Base-by-base conservation (phyloP, 345 rosid genomes). In the Raphanus sativus region DNA sequence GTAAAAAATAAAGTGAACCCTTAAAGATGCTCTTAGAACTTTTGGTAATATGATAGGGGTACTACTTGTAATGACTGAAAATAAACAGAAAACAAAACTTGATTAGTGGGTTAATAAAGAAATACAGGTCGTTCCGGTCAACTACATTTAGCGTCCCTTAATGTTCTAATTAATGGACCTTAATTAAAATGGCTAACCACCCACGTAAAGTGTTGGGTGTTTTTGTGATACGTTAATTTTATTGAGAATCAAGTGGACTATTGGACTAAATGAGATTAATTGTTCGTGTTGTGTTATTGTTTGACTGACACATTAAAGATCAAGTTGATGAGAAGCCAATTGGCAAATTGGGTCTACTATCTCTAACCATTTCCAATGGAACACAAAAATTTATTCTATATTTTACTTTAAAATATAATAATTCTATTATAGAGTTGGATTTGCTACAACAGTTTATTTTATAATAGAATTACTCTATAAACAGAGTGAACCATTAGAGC, bases 81-180 rank as follows among this genome's bases (percentile, higher is more conserved):
- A 4, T 62, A 36, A 54, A 33, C 34, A 17, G n/a, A 55, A 26
- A 5, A 52, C 16, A 24, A 52, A 52, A 52, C 58, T 52, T 71
- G 81, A 59, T 45, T 42, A 59, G 68, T 78, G 25, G 81, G 33
- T 45, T 65, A 25, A 71, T 33, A 56, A 65, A 48, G 29, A 65
- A 63, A 63, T 45, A 48, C 54, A 56, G 65, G 65, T 78, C 59
- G 77, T 67, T 36, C 64, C 45, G 64, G 81, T 78, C 81, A 78
- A 67, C 81, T 67, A 73, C 77, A 72, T 60, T 65, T 66, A 78
- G 45, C 69, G 81, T 34, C 76, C 48, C 76, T 64, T 62, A 12
- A 16, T 54, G 56, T 54, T 52, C 12, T 38, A 26, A 12, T 34
- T 11, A 54, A 69, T 70, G 62, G 48, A 38, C 74, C 62, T 70